These are phyloP conservation scores for Ogataea allantospora DNA, from an alignment of 805 yeast species.

Conservation along the genomic window DNA sequence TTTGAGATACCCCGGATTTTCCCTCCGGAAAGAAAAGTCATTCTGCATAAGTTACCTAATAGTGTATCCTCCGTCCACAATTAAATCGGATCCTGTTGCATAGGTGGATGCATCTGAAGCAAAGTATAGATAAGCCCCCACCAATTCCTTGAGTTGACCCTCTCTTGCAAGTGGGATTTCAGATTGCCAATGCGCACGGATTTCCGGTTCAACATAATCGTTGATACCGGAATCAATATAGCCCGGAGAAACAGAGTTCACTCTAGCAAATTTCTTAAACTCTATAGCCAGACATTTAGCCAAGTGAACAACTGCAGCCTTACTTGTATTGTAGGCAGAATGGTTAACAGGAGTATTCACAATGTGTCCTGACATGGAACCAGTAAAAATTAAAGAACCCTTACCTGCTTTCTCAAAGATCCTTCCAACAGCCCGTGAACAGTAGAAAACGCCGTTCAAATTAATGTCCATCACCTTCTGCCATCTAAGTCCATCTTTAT, in stretches of 20 bases:
- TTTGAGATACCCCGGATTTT: constrained; percentile 3
- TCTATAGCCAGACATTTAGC: constrained; percentile 48
- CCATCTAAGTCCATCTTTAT: constrained; percentile 42
- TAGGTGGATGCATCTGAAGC: constrained; percentile 53
- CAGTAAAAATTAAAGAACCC: constrained; percentile 53
- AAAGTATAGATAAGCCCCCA: constrained; percentile 51
- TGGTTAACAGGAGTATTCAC: constrained; percentile 52
- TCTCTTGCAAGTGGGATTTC: constrained; percentile 48
- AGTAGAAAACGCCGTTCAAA: constrained; percentile 48
- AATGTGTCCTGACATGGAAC: constrained; percentile 55
- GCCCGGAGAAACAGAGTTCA: constrained; percentile 32
- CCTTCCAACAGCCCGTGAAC: constrained; percentile 48
- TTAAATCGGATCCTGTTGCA: constrained; percentile 50
- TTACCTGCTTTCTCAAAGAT: constrained; percentile 45
- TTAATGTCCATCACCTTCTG: constrained; percentile 49
- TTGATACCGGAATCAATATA: constrained; percentile 39
- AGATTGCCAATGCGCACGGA: constrained; percentile 32
- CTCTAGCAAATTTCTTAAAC: constrained; percentile 49
- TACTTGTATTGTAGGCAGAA: constrained; percentile 48
- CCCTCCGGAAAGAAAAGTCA: neutral
- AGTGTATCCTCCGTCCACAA: constrained; percentile 51
- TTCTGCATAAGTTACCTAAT: constrained; percentile 11
- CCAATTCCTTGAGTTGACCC: constrained; percentile 46
- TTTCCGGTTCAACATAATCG: constrained; percentile 25
- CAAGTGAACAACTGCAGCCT: constrained; percentile 48